Evolutionary conservation across 495 filamentous ascomycete genomes (phyloP).

Genomic region (Neurospora sp.): DNA sequence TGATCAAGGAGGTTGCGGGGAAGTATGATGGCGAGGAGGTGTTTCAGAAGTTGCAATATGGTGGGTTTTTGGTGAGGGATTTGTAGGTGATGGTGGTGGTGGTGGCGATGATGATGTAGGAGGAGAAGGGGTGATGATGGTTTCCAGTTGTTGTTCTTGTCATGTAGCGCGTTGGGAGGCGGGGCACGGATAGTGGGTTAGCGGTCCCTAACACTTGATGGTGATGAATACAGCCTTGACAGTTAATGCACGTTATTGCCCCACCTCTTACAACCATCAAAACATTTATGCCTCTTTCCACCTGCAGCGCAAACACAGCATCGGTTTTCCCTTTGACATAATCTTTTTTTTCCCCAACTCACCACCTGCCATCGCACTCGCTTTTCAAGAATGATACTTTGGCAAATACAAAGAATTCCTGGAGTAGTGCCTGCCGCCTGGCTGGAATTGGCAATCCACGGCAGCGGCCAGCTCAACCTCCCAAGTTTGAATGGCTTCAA

Average conservation of each 20-base stretch:
- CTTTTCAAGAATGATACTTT: background rate
- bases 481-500: background rate
- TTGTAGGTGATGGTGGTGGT: background rate
- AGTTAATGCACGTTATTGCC: background rate
- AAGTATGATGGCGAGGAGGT: constrained; percentile 42
- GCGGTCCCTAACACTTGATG: background rate
- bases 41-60: constrained; percentile 37
- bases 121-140: too few species aligned
- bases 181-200: background rate
- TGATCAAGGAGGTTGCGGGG: constrained; percentile 23
- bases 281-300: background rate
- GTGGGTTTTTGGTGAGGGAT: constrained; percentile 15
- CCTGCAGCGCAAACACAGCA: background rate
- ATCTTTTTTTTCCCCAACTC: background rate
- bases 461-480: too few species aligned
- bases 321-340: background rate
- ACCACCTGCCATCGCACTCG: background rate
- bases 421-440: too few species aligned
- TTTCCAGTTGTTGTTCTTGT: background rate
- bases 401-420: too few species aligned
- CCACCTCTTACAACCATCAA: background rate
- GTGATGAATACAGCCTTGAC: rapidly evolving
- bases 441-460: background rate
- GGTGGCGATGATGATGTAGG: background rate
- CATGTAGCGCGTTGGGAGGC: background rate